Base-by-base conservation (phyloP, 495 filamentous ascomycete species). In the Cetradonia linearis region DNA sequence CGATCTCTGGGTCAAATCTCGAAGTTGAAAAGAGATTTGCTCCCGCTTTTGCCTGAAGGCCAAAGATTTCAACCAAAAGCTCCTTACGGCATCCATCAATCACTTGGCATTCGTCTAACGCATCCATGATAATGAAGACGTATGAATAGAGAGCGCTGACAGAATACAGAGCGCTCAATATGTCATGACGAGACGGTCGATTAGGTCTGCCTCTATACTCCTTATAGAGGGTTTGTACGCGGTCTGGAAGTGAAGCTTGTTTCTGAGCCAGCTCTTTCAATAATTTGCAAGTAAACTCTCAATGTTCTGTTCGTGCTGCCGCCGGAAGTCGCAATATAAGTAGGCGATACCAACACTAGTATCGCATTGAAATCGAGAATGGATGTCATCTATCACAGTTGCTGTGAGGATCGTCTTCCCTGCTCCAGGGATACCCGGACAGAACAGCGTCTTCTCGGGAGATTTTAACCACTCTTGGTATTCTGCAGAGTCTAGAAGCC, bases 41-140 rank as follows among this genome's bases (percentile, higher is more conserved):
- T 9, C 36, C 27, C 8, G 6, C 7, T 50, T 18, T 55, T 40
- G 42, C n/a, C 31, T 47, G 50, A 23, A 62, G 60, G 0, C 5
- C 27, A 11, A 30, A 46, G 10, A 56, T 18, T 3, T 8, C 55
- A 16, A 20, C 6, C 11, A 37, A 33, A 36, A 37, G 10, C 37
- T 20, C 18, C 7, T 7, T 5, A 42, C 47, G 30, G 18, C 49
- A 53, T 2, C 49, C 49, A 34, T 53, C 9, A 9, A 27, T 20
- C n/a, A 33, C 38, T 31, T 58, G 38, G 37, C 38, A 75, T 65
- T 79, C 76, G 56, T 79, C 76, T 9, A 79, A 64, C 18, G 76
- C 76, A 52, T 78, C 75, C 14, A 78, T 20, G 36, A 80, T 48
- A 48, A 79, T 66, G 59, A 73, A 78, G 3, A 68, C 62, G 46